Percentiles rank a stretch among this genome's conserved stretches.
Evolutionary conservation across 192 early-diverging fungal genomes (phyloP).

Genomic region (Funneliformis mosseae): DNA sequence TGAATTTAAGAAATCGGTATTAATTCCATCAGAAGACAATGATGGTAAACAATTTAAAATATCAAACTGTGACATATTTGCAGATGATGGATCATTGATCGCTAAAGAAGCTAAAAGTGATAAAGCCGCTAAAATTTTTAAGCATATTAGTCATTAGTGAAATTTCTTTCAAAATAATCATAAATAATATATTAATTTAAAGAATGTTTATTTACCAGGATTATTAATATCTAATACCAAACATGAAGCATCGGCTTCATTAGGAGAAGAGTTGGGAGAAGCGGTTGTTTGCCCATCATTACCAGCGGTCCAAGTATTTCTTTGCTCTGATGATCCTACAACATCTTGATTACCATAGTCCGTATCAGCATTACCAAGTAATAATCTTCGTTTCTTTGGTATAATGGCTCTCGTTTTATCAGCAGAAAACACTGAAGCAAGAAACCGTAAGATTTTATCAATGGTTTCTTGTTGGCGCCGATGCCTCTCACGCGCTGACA

Average conservation of each 20-base stretch:
- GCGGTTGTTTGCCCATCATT: neutral
- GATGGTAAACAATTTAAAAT: constrained; percentile 14
- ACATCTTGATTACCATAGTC: constrained; percentile 3
- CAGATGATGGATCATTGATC: neutral
- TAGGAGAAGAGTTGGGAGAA: neutral
- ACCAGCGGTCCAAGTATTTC: neutral
- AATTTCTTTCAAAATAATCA: neutral
- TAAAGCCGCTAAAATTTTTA: neutral
- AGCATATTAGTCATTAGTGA: neutral
- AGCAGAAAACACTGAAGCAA: constrained; percentile 81
- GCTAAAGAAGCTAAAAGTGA: constrained; percentile 13
- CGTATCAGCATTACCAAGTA: constrained; percentile 13
- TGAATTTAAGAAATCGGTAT: constrained; percentile 18
- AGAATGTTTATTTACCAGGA: constrained; percentile 4
- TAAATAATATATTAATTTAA: neutral
- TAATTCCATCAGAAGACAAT: neutral
- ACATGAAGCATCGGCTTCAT: constrained; percentile 3
- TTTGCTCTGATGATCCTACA: neutral
- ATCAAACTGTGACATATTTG: constrained; percentile 15
- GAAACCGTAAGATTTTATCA: constrained; percentile 90
- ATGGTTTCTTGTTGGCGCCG: constrained; percentile 89
- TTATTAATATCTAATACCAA: constrained; percentile 13
- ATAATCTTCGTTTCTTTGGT: constrained; percentile 47
- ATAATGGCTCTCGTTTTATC: constrained; percentile 55
- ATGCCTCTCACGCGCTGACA: constrained; percentile 73